Conservation (phyloP, 1,284 basidiomycete genomes). For the Ceratobasidium sp. region DNA sequence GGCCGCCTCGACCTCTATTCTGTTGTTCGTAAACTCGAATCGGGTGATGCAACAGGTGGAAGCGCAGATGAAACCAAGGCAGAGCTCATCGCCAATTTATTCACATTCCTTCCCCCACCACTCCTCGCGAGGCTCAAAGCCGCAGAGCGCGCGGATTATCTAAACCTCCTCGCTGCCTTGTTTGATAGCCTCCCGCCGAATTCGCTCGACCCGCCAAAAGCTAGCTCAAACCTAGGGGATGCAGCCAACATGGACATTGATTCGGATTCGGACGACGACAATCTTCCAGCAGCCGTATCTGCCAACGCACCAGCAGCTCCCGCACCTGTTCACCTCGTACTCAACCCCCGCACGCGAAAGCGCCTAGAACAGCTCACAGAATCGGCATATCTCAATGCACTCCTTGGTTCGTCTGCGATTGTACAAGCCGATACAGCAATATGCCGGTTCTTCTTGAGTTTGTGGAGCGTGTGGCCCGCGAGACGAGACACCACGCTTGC, state of each 20-base stretch:
- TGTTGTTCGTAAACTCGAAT: slow-evolving; percentile 39
- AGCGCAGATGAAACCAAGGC: slow-evolving; percentile 52
- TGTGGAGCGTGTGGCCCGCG: slow-evolving; percentile 66
- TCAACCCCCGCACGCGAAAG: slow-evolving; percentile 65
- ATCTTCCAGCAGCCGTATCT: slow-evolving; percentile 48
- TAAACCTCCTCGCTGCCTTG: slow-evolving; percentile 60
- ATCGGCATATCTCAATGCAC: slow-evolving; percentile 58
- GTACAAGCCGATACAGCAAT: slow-evolving; percentile 53
- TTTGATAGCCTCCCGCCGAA: slow-evolving; percentile 62
- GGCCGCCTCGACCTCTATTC: slow-evolving; percentile 46
- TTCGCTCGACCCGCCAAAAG: slow-evolving; percentile 56
- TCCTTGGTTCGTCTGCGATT: slow-evolving; percentile 52
- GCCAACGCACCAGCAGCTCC: slow-evolving; percentile 45
- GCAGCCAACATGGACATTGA: slow-evolving; percentile 47
- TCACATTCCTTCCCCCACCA: slow-evolving; percentile 60
- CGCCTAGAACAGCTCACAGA: slow-evolving; percentile 61
- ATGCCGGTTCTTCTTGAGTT: slow-evolving; percentile 62
- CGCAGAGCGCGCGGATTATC: slow-evolving; percentile 53
- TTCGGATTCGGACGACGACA: slow-evolving; percentile 55
- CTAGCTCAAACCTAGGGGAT: slow-evolving; percentile 30
- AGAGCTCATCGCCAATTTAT: slow-evolving; percentile 70
- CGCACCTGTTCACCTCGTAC: slow-evolving; percentile 49
- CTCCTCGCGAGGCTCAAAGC: slow-evolving; percentile 58
- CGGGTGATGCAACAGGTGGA: slow-evolving; percentile 47
- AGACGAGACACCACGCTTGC: slow-evolving; percentile 58